Conservation (phyloP, 2,329 filamentous ascomycete species). For the Fusarium buharicum region DNA sequence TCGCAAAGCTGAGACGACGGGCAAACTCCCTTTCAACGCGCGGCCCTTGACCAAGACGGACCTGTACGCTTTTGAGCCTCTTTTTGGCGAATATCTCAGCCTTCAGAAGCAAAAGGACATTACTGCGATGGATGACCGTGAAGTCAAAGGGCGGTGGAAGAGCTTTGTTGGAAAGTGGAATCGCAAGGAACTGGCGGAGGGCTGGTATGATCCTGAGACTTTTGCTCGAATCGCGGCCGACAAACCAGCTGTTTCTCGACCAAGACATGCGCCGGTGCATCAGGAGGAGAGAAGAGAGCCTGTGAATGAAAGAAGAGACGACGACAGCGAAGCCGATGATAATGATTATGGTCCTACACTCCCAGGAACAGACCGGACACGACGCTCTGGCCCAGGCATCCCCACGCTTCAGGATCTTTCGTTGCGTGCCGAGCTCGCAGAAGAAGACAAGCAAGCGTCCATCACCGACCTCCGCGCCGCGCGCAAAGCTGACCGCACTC, state of each 20-base stretch:
- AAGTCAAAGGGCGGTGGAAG: constrained; percentile 88
- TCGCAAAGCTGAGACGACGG: constrained; percentile 20
- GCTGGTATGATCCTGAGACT: constrained; percentile 90
- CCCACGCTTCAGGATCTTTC: constrained; percentile 80
- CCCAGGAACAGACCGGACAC: constrained; percentile 40
- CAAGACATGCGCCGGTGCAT: constrained; percentile 12
- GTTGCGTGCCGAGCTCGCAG: constrained; percentile 61
- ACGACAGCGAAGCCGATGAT: constrained; percentile 54
- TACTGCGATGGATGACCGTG: constrained; percentile 75
- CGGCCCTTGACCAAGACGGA: constrained; percentile 75
- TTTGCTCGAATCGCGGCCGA: constrained; percentile 57
- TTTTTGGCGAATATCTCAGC: constrained; percentile 87
- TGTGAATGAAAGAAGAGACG: constrained; percentile 57
- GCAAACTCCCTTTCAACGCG: constrained; percentile 71
- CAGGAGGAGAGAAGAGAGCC: constrained; percentile 53
- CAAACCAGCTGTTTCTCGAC: constrained; percentile 20
- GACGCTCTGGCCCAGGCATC: constrained; percentile 66
- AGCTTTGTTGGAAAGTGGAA: constrained; percentile 95
- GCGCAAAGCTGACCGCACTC: constrained; percentile 71
- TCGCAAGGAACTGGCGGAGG: constrained; percentile 82
- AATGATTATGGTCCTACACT: constrained; percentile 66
- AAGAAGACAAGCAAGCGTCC: constrained; percentile 62
- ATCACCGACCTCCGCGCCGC: constrained; percentile 67
- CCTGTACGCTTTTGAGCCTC: constrained; percentile 69
- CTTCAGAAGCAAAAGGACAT: constrained; percentile 84